Evolutionary conservation across 2,329 filamentous ascomycete genomes (phyloP).

Genomic region (Sporothrix variecibatus): DNA sequence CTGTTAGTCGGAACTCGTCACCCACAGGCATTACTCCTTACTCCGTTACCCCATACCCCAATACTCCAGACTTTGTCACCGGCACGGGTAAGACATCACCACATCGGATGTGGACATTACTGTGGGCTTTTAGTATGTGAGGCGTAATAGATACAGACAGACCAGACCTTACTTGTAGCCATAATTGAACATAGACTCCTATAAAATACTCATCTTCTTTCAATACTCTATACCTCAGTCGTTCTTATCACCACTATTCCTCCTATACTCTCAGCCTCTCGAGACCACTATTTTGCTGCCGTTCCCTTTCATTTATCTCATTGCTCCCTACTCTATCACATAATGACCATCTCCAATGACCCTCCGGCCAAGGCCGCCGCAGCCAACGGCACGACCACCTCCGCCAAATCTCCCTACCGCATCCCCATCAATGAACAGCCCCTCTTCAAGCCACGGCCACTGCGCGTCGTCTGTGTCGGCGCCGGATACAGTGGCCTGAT

Average conservation of each 20-base stretch:
- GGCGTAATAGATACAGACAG: not conserved
- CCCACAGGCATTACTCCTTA: not conserved
- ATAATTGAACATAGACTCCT: not conserved
- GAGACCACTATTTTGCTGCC: not conserved
- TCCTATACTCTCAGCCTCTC: not conserved
- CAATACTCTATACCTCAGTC: not conserved
- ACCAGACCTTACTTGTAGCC: not conserved
- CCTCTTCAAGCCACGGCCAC: constrained; percentile 19
- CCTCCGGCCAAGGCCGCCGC: not conserved
- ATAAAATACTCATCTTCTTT: not conserved
- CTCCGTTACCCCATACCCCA: not conserved
- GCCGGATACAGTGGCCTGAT: constrained; percentile 21
- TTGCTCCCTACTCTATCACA: not conserved
- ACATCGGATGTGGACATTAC: not conserved
- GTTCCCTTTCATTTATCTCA: not conserved
- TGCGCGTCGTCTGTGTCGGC: constrained; percentile 39
- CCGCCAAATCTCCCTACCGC: not conserved
- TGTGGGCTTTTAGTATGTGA: not conserved
- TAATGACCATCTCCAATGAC: not conserved
- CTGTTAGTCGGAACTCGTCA: not conserved
- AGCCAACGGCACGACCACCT: not conserved
- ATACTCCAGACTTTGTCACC: not conserved
- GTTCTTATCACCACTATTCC: not conserved
- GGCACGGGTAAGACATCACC: constrained; percentile 1
- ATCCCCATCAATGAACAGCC: constrained; percentile 16